Percentiles rank a stretch among this genome's conserved stretches.
Conservation (phyloP, 441 rosid genomes). For the Breynia disticha region DNA sequence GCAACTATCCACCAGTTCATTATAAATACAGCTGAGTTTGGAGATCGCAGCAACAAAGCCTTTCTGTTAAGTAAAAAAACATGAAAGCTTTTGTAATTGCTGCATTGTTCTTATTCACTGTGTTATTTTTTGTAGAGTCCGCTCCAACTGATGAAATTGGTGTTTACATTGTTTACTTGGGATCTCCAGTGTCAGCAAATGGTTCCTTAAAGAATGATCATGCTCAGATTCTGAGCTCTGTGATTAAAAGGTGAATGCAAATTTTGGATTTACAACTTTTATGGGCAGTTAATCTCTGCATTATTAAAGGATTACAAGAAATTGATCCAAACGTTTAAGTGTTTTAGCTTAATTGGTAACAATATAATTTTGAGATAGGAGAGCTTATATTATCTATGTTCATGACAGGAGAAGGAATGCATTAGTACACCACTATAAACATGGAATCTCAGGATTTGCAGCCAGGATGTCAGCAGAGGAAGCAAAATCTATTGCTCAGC, state of each 20-base stretch:
- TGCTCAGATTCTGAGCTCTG: slow-evolving; percentile 42
- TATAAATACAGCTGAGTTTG: not conserved
- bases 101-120: not conserved
- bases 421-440: slow-evolving; percentile 39
- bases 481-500: slow-evolving; percentile 38
- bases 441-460: slow-evolving; percentile 75
- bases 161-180: slow-evolving; percentile 71
- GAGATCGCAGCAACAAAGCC: not conserved
- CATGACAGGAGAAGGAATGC: slow-evolving; percentile 35
- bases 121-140: not conserved
- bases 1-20: slow-evolving; percentile 7
- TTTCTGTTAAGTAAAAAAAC: slow-evolving; percentile 1
- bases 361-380: no score
- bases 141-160: slow-evolving; percentile 5
- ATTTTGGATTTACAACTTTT: no score
- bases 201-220: slow-evolving; percentile 24
- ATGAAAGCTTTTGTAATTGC: slow-evolving; percentile 5
- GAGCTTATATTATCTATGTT: no score
- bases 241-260: slow-evolving; percentile 29
- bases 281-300: no score
- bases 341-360: no score
- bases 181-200: slow-evolving; percentile 31
- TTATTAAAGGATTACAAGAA: no score
- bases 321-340: no score
- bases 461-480: slow-evolving; percentile 64